phyloP scores from a whole-genome alignment of 805 yeast genomes.

The Tetrapisispora phaffii region DNA sequence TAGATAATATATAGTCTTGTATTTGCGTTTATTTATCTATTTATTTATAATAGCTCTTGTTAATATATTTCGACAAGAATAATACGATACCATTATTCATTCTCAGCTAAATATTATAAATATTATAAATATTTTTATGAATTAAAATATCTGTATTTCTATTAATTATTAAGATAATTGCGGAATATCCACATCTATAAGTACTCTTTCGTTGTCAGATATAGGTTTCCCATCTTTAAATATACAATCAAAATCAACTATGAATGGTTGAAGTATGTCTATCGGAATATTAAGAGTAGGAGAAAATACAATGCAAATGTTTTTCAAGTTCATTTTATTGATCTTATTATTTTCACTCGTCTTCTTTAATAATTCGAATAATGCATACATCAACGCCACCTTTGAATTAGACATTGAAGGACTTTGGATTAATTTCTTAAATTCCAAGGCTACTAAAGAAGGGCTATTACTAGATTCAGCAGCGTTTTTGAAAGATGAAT shows the following conservation, averaged over 20 bases:
- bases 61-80: neutral
- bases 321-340: conserved; percentile 79
- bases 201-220: conserved; percentile 35
- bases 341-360: conserved; percentile 50
- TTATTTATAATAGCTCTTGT: neutral
- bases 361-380: conserved; percentile 58
- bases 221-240: conserved; percentile 44
- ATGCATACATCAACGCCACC: conserved; percentile 47
- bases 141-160: neutral
- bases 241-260: conserved; percentile 52
- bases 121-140: neutral
- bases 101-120: neutral
- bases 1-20: neutral
- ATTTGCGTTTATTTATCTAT: neutral
- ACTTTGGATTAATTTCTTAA: conserved; percentile 27
- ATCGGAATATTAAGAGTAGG: conserved; percentile 67
- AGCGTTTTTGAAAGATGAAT: conserved; percentile 32
- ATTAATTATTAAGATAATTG: conserved; percentile 7
- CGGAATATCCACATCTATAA: conserved; percentile 46
- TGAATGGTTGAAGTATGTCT: conserved; percentile 46
- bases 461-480: conserved; percentile 27
- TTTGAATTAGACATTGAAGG: conserved; percentile 42
- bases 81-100: neutral
- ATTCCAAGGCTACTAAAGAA: conserved; percentile 21
- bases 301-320: conserved; percentile 70